phyloP scores from a whole-genome alignment of 768 basidiomycete species.

The Leccinellum luteum region DNA sequence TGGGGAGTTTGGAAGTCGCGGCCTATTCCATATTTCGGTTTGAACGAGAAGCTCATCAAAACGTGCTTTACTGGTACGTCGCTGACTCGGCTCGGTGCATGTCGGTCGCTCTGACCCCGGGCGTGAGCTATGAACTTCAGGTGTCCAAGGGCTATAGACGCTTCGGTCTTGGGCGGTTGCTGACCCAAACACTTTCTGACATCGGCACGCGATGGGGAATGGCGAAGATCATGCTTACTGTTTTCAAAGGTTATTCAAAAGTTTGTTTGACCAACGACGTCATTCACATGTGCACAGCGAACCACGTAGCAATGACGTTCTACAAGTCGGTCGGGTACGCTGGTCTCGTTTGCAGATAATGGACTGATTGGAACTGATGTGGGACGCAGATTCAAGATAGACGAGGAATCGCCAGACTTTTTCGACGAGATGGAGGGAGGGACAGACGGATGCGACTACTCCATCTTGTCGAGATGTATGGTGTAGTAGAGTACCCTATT shows the following conservation, averaged over 20 bases:
- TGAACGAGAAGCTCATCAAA: constrained; percentile 58
- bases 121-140: constrained; percentile 74
- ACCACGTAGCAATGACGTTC: constrained; percentile 45
- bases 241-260: constrained; percentile 57
- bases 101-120: background rate
- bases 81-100: background rate
- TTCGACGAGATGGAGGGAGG: constrained; percentile 22
- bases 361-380: constrained; percentile 6
- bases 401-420: constrained; percentile 52
- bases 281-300: constrained; percentile 36
- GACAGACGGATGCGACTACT: constrained; percentile 38
- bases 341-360: background rate
- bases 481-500: constrained; percentile 14
- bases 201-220: constrained; percentile 56
- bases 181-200: constrained; percentile 48
- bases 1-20: constrained; percentile 23
- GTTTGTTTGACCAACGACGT: background rate
- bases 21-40: constrained; percentile 68
- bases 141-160: constrained; percentile 44
- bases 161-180: constrained; percentile 54
- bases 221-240: constrained; percentile 74
- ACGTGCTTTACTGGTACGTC: constrained; percentile 68
- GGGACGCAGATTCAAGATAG: constrained; percentile 49
- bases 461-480: constrained; percentile 34
- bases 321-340: constrained; percentile 56